Base-by-base conservation (phyloP, 2,329 filamentous ascomycete genomes). In the Hypoxylon sp. region DNA sequence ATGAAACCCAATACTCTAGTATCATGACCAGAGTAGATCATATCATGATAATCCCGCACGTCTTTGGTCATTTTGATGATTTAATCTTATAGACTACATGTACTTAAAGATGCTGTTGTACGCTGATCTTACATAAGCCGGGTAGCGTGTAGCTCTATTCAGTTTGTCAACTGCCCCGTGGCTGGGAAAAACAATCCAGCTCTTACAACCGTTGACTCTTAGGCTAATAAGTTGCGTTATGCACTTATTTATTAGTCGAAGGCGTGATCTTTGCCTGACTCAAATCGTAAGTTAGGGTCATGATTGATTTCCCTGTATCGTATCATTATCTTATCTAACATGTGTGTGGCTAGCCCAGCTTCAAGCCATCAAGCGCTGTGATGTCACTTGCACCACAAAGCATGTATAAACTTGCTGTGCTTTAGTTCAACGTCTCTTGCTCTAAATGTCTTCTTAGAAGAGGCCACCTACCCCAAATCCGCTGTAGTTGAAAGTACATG, bases 271-370 rank as follows among this genome's bases (percentile, higher is more conserved):
- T 60, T 50, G 13, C 38, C 49, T 60, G 62, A 65, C 62, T 60
- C 56, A 60, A 51, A 51, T 60, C 62, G 56, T 59, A 65, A 60
- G 57, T 60, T 60, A 34, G 48, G 28, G 19, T 53, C 38, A 50
- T 53, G 41, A 65, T 43, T 34, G 32, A 46, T 53, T 38, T 38
- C 34, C 48, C 60, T 32, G 34, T 21, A 60, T 34, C 23, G 32
- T 28, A 32, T 28, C 55, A 43, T 43, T 38, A 48, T 48, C 30
- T 25, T 48, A 60, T 50, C 57, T 50, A 25, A 49, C 25, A 57
- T 48, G 41, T 48, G 41, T 17, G 38, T 19, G 23, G 23, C 23
- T 23, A 48, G 36, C 9, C 52, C 28, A 34, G 38, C n/a, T 56
- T 41, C 28, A 34, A 45, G 14, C 36, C 38, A 23, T 41, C 7